A percentile compares a stretch with the other conserved stretches of the same genome.
phyloP scores from a whole-genome alignment of 805 yeast species.

The Saccharomycopsis malanga region DNA sequence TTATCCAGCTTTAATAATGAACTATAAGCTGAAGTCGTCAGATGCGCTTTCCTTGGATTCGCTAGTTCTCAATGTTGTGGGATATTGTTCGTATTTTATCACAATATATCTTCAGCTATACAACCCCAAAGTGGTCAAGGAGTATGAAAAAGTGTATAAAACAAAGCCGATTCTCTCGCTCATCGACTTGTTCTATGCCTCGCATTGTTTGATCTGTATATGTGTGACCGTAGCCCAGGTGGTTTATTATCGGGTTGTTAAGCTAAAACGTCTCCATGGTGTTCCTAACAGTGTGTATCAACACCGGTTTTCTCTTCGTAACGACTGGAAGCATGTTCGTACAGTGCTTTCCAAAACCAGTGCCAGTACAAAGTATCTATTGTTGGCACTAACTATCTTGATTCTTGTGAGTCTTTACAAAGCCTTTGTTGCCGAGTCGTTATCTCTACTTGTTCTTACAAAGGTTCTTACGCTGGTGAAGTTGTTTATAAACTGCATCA shows the following conservation, averaged over 20 bases:
- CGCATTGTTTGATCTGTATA: slow-evolving; percentile 18
- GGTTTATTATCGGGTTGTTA: slow-evolving; percentile 17
- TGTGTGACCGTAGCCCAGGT: slow-evolving; percentile 17
- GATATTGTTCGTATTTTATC: slow-evolving; percentile 19
- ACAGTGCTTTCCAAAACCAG: slow-evolving; percentile 4
- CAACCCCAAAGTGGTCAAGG: slow-evolving; percentile 15
- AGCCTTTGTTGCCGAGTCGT: slow-evolving; percentile 15
- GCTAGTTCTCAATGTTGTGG: slow-evolving; percentile 15
- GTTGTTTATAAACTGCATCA: slow-evolving; percentile 20
- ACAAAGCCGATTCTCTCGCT: slow-evolving; percentile 20
- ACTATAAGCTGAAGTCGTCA: slow-evolving; percentile 18
- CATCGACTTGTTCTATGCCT: slow-evolving; percentile 20
- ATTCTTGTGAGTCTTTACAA: slow-evolving; percentile 7
- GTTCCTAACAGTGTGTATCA: not conserved
- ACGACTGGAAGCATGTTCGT: slow-evolving; percentile 6
- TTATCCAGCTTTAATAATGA: slow-evolving; percentile 20
- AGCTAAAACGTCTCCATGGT: slow-evolving; percentile 7
- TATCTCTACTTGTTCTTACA: slow-evolving; percentile 15
- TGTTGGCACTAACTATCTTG: slow-evolving; percentile 2
- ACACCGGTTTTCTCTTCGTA: not conserved
- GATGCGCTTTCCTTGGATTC: slow-evolving; percentile 21
- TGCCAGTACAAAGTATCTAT: slow-evolving; percentile 13
- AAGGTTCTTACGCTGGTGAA: slow-evolving; percentile 20
- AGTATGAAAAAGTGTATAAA: slow-evolving; percentile 16
- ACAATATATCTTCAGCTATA: slow-evolving; percentile 19